phyloP scores from a whole-genome alignment of 306 rosid genomes.

The Prunus salicina region DNA sequence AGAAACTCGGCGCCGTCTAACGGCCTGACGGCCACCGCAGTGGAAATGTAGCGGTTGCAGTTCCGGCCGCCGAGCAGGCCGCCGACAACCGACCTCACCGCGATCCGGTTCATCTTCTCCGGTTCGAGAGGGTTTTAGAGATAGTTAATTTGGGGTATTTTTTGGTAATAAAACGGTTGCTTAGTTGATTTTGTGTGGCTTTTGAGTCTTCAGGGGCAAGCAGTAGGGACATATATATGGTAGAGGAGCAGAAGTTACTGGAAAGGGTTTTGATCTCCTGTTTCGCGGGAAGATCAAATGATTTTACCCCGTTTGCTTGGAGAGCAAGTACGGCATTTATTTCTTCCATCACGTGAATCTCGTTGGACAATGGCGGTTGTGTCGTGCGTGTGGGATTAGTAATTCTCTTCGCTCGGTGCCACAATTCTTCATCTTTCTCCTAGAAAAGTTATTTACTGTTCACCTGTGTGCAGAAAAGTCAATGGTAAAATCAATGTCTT shows the following conservation, averaged over 20 bases:
- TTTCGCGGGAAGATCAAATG: neutral
- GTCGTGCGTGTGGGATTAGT: neutral
- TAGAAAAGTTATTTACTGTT: too few relatives aligned
- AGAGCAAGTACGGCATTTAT: neutral
- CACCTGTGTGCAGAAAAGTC: too few relatives aligned
- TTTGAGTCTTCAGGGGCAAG: neutral
- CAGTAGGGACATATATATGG: neutral
- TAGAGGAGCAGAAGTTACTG: neutral
- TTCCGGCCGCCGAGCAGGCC: slow-evolving; percentile 35
- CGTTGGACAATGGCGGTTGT: neutral
- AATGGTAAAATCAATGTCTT: neutral
- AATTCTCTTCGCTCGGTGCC: too few relatives aligned
- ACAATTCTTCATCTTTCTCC: too few relatives aligned
- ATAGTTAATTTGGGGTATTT: neutral
- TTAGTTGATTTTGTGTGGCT: neutral
- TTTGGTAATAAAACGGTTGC: neutral
- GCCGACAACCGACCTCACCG: slow-evolving; percentile 36
- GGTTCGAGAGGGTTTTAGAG: neutral
- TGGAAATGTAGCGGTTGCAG: slow-evolving; percentile 24
- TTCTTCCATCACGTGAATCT: neutral
- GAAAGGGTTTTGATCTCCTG: neutral
- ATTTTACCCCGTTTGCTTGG: neutral
- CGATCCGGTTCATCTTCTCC: slow-evolving; percentile 41
- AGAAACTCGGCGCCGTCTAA: neutral
- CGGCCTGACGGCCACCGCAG: slow-evolving; percentile 18